These are phyloP conservation scores for Diplodia seriata DNA, from an alignment of 2,329 filamentous ascomycete species.

Conservation along the genomic window DNA sequence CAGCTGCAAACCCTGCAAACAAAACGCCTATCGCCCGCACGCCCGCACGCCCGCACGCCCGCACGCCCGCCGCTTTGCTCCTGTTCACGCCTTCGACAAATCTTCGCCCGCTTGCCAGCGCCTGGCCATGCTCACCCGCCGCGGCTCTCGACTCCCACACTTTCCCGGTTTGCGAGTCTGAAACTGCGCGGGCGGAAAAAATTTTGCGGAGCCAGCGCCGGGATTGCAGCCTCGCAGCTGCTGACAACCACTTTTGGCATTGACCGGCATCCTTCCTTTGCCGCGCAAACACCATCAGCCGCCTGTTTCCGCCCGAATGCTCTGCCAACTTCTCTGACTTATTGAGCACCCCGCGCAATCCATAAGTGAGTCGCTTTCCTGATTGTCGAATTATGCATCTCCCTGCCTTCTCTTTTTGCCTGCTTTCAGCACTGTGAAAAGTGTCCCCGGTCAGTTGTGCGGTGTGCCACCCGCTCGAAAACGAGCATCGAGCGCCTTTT, in stretches of 20 bases:
- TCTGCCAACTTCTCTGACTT: neutral
- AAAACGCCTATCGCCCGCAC: slow-evolving; percentile 20
- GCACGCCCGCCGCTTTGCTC: slow-evolving; percentile 26
- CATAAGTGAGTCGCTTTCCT: neutral
- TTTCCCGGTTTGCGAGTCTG: neutral
- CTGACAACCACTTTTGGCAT: slow-evolving; percentile 27
- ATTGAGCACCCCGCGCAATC: too few species aligned
- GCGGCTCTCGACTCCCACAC: neutral
- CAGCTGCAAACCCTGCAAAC: slow-evolving; percentile 18
- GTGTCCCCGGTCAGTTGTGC: neutral
- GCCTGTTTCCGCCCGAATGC: neutral
- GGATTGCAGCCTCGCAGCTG: slow-evolving; percentile 7
- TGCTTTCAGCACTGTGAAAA: neutral
- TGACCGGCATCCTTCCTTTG: slow-evolving; percentile 23
- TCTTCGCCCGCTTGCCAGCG: slow-evolving; percentile 7
- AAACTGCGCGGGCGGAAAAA: neutral
- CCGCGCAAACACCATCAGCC: slow-evolving; percentile 7
- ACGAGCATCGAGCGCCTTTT: neutral
- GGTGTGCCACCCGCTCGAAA: neutral
- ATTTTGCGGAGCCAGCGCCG: slow-evolving; percentile 9
- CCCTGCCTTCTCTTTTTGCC: neutral
- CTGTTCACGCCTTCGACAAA: slow-evolving; percentile 26
- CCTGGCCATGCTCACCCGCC: neutral
- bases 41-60: slow-evolving; percentile 22
- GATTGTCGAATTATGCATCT: neutral